phyloP scores from a whole-genome alignment of 1,139 yeast species.

The Candida tunisiensis region DNA sequence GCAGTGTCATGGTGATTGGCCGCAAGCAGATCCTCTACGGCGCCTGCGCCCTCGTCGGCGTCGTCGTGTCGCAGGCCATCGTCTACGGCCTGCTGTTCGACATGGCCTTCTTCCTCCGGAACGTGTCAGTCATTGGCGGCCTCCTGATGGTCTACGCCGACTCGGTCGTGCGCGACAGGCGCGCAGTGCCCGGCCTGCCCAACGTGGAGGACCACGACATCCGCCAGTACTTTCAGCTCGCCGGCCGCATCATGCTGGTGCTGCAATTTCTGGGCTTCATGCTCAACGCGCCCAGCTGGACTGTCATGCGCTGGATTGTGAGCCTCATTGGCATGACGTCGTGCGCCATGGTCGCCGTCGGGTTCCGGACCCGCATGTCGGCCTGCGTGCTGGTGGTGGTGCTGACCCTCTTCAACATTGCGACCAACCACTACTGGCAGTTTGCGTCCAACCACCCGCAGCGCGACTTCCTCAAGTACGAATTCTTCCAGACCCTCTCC shows the following conservation, averaged over 20 bases:
- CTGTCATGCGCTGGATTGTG: conserved; percentile 45
- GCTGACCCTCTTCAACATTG: conserved; percentile 58
- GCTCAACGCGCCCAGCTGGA: conserved; percentile 58
- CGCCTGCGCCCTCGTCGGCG: conserved; percentile 50
- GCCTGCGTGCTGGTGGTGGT: conserved; percentile 66
- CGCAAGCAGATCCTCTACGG: conserved; percentile 60
- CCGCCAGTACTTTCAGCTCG: conserved; percentile 71
- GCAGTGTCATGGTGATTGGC: conserved; percentile 57
- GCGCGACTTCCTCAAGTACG: conserved; percentile 84
- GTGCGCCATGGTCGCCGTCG: conserved; percentile 73
- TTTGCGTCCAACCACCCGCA: conserved; percentile 52
- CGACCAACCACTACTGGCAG: conserved; percentile 84
- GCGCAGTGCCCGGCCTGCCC: conserved; percentile 83
- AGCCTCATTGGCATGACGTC: conserved; percentile 55
- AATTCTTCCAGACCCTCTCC: conserved; percentile 85
- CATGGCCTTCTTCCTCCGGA: conserved; percentile 66
- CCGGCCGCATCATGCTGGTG: conserved; percentile 78
- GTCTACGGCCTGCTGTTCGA: conserved; percentile 82
- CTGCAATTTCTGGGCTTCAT: conserved; percentile 68
- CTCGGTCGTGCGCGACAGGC: conserved; percentile 66
- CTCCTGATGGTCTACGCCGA: conserved; percentile 79
- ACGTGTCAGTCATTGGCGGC: conserved; percentile 87
- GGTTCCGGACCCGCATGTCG: conserved; percentile 83
- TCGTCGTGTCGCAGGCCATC: conserved; percentile 71
- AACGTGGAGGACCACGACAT: conserved; percentile 69